phyloP scores from a whole-genome alignment of 2,329 filamentous ascomycete genomes.

The Geoglossum cookeanum region DNA sequence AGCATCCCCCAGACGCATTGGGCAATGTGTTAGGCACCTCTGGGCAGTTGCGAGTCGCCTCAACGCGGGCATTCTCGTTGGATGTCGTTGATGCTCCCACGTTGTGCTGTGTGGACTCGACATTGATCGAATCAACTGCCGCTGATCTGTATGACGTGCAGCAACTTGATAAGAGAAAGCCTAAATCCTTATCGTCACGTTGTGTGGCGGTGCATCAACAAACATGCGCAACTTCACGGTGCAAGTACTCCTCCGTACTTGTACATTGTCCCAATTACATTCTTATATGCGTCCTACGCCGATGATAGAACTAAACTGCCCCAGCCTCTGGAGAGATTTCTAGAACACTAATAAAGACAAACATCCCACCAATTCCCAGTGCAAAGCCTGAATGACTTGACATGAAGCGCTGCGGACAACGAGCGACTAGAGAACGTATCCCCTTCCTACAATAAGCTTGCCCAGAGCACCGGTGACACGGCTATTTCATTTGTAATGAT shows the following conservation, averaged over 20 bases:
- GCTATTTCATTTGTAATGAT: background rate
- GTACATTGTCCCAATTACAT: too few relatives aligned
- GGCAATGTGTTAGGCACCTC: background rate
- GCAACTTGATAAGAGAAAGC: too few relatives aligned
- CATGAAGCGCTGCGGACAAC: background rate
- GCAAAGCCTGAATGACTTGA: background rate
- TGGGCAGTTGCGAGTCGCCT: background rate
- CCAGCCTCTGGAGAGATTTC: too few relatives aligned
- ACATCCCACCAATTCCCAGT: background rate
- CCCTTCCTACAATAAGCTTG: background rate
- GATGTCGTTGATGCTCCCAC: background rate
- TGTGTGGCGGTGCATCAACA: too few relatives aligned
- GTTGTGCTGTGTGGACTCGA: background rate
- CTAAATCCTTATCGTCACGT: too few relatives aligned
- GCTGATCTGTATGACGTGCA: too few relatives aligned
- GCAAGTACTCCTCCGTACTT: too few relatives aligned
- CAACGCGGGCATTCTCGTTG: background rate
- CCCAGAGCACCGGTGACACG: background rate
- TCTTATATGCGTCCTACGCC: background rate
- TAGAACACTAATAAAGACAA: background rate
- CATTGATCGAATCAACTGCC: too few relatives aligned
- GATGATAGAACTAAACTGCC: background rate
- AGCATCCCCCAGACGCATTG: background rate
- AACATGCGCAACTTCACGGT: too few relatives aligned
- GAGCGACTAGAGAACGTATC: background rate